Evolutionary conservation across 495 filamentous ascomycete species (phyloP).

Genomic region (Neurospora sublineolata): DNA sequence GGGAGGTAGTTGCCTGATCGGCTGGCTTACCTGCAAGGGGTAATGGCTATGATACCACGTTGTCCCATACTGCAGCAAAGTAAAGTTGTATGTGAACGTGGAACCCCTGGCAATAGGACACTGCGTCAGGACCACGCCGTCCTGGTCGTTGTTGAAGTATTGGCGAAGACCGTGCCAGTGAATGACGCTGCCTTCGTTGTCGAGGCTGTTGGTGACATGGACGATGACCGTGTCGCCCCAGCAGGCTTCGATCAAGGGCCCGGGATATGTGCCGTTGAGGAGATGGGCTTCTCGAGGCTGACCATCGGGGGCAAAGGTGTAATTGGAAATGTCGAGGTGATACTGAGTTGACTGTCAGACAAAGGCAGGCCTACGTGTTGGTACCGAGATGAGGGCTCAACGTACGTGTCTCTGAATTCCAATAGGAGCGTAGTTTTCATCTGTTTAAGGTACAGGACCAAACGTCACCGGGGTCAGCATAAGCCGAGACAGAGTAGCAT

Average conservation of each 20-base stretch:
- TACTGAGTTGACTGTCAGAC: conserved; percentile 13
- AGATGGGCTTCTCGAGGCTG: conserved; percentile 14
- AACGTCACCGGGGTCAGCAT: not conserved
- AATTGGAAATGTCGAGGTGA: conserved; percentile 14
- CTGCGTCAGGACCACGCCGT: conserved; percentile 36
- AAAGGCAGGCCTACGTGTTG: not conserved
- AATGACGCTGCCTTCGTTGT: conserved; percentile 20
- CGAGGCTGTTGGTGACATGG: conserved; percentile 38
- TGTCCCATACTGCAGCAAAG: conserved; percentile 39
- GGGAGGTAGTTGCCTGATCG: not conserved
- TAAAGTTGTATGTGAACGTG: conserved; percentile 32
- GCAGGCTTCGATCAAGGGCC: conserved; percentile 45
- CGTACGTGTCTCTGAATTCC: not conserved
- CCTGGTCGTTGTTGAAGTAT: conserved; percentile 15
- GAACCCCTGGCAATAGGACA: conserved; percentile 35
- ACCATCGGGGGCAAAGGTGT: conserved; percentile 28
- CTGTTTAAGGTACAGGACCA: not conserved
- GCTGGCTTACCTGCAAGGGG: conserved; percentile 11
- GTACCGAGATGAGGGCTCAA: not conserved
- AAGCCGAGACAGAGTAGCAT: not conserved
- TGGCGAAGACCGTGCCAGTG: conserved; percentile 45
- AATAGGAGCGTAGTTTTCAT: not conserved
- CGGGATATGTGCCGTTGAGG: conserved; percentile 26
- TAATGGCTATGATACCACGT: conserved; percentile 47
- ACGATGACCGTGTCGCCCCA: conserved; percentile 46